These are phyloP conservation scores for Mortierella alpina DNA, from an alignment of 192 early-diverging fungal species.

Conservation along the genomic window DNA sequence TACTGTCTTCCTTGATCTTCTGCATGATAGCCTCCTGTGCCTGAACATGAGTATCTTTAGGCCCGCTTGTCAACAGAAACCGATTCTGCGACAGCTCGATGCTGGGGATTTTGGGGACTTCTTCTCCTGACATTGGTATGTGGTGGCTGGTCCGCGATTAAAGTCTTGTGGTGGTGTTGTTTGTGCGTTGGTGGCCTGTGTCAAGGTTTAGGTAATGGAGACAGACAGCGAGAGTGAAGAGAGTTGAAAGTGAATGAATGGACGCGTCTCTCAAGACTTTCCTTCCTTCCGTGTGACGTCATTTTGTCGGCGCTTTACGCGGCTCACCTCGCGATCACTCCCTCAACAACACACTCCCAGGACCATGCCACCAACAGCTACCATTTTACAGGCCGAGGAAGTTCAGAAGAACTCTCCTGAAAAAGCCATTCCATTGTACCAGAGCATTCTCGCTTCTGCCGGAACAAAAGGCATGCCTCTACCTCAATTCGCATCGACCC, in stretches of 20 bases:
- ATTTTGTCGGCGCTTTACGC: no score
- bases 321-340: no score
- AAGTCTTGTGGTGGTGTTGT: not conserved
- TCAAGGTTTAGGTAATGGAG: not conserved
- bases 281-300: no score
- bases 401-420: conserved; percentile 68
- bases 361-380: conserved; percentile 42
- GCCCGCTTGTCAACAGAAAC: conserved; percentile 83
- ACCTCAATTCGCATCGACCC: no score
- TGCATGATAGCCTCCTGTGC: conserved; percentile 77
- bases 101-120: conserved; percentile 87
- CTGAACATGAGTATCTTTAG: conserved; percentile 71
- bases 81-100: conserved; percentile 86
- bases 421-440: conserved; percentile 73
- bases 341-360: not conserved
- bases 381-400: conserved; percentile 64
- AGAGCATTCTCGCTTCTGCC: conserved; percentile 63
- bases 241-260: no score
- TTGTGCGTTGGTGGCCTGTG: no score
- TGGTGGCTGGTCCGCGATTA: conserved; percentile 7
- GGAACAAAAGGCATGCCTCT: conserved; percentile 26
- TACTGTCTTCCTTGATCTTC: conserved; percentile 88
- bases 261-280: no score
- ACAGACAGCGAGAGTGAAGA: no score
- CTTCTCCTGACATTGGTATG: conserved; percentile 65